Conservation (phyloP, 148 eudicot species). For the Camellia sinensis region DNA sequence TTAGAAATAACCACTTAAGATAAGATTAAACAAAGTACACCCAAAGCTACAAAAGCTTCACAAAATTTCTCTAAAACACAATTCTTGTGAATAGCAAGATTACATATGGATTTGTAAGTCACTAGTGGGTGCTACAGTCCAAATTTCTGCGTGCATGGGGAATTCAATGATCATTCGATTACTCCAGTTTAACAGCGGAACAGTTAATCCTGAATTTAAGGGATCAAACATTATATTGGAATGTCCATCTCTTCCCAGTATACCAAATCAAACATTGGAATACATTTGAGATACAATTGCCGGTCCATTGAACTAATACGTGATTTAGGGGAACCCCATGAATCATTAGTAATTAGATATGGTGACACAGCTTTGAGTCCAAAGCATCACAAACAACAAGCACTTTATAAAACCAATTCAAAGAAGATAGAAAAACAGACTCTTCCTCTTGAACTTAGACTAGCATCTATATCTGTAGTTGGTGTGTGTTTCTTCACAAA, state of each 20-base stretch:
- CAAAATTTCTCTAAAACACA: background rate
- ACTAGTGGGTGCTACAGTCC: too few relatives aligned
- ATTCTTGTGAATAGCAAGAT: background rate
- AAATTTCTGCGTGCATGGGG: background rate
- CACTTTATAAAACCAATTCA: background rate
- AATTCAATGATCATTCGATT: background rate
- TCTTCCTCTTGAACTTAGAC: background rate
- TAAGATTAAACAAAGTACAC: background rate
- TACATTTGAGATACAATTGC: too few relatives aligned
- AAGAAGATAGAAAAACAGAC: background rate
- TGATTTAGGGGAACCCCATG: background rate
- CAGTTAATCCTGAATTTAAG: background rate
- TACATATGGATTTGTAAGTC: background rate
- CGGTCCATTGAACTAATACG: background rate
- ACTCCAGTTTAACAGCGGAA: background rate
- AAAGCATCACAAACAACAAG: background rate
- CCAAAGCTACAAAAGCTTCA: background rate
- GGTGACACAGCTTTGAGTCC: constrained; percentile 1
- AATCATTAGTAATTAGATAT: background rate
- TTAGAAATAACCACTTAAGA: too few relatives aligned
- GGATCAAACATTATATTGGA: background rate
- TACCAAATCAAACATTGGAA: background rate
- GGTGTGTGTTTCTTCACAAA: background rate
- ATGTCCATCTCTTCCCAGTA: background rate
- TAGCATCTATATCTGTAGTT: background rate